A percentile compares a stretch with the other conserved stretches of the same genome.
phyloP scores from a whole-genome alignment of 192 early-diverging fungal genomes.

The Coemansia reversa region DNA sequence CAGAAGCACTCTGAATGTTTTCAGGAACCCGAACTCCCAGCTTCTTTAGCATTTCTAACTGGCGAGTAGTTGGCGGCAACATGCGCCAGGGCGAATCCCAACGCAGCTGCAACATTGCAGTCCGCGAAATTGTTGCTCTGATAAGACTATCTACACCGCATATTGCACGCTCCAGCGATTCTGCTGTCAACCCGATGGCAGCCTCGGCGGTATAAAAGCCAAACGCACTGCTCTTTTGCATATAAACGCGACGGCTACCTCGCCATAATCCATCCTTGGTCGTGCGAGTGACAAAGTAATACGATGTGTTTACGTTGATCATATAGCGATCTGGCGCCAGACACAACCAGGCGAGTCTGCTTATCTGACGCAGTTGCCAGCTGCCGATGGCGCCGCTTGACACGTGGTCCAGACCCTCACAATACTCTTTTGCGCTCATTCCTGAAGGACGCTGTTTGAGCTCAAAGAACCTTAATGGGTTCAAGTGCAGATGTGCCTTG shows the following conservation, averaged over 20 bases:
- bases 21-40: conserved; percentile 35
- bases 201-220: conserved; percentile 8
- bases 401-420: conserved; percentile 11
- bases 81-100: conserved; percentile 60
- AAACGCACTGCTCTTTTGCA: no score
- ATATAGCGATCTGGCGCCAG: conserved; percentile 23
- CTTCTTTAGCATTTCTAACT: conserved; percentile 52
- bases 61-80: conserved; percentile 54
- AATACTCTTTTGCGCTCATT: not conserved
- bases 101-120: conserved; percentile 4
- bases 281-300: conserved; percentile 15
- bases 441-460: not conserved
- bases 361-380: conserved; percentile 16
- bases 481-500: conserved; percentile 24
- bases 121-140: conserved; percentile 8
- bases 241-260: conserved; percentile 15
- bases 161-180: conserved; percentile 57
- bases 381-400: conserved; percentile 21
- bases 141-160: conserved; percentile 68
- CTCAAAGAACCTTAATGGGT: conserved; percentile 33
- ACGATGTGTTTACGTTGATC: not conserved
- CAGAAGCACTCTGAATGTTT: not conserved
- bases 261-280: conserved; percentile 7
- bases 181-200: conserved; percentile 20
- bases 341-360: conserved; percentile 33